A percentile compares a stretch with the other conserved stretches of the same genome.
These are phyloP conservation scores for Mycothermus thermophilus DNA, from an alignment of 495 filamentous ascomycete species.

Conservation along the genomic window DNA sequence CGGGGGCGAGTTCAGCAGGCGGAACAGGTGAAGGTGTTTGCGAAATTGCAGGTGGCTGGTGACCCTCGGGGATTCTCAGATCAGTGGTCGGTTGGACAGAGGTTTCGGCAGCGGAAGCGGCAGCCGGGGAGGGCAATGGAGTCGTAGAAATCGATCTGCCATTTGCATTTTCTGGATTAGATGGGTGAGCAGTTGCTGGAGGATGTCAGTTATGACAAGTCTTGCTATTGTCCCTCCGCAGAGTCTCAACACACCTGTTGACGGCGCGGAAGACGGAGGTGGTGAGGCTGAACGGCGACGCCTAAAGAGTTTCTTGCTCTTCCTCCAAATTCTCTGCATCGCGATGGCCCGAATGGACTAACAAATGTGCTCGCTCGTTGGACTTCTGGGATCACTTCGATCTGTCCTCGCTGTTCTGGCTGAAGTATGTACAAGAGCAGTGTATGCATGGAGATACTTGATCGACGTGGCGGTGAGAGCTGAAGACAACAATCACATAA, in stretches of 20 bases:
- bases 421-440: too few relatives aligned
- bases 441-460: too few relatives aligned
- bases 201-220: constrained; percentile 2
- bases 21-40: constrained; percentile 1
- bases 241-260: constrained; percentile 5
- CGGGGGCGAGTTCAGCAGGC: constrained; percentile 1
- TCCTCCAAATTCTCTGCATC: too few relatives aligned
- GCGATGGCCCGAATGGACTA: too few relatives aligned
- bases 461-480: too few relatives aligned
- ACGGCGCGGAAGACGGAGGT: background rate
- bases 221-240: background rate
- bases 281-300: constrained; percentile 1
- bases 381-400: too few relatives aligned
- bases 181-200: constrained; percentile 1
- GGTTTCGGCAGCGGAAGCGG: background rate
- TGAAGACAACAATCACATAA: too few relatives aligned
- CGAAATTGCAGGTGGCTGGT: constrained; percentile 2
- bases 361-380: too few relatives aligned
- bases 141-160: constrained; percentile 1
- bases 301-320: constrained; percentile 1
- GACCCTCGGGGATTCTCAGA: background rate
- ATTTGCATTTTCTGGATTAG: constrained; percentile 6
- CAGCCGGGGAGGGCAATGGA: constrained; percentile 1
- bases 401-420: too few relatives aligned
- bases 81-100: constrained; percentile 2